Percentiles rank a stretch among this genome's conserved stretches.
Conservation (phyloP, 768 basidiomycete genomes). For the Podaxis sp. region DNA sequence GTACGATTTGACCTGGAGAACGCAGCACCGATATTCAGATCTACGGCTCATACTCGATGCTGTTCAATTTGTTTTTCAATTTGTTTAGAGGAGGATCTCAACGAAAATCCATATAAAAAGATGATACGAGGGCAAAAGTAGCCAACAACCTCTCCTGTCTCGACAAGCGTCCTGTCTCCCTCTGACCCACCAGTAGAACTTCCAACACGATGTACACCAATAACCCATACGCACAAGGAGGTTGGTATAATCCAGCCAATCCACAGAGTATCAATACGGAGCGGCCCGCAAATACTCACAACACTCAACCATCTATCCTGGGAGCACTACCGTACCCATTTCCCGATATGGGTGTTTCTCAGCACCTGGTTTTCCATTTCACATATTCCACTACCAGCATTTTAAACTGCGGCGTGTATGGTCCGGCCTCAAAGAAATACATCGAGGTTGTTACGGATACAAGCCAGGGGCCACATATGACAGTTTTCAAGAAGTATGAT, state of each 20-base stretch:
- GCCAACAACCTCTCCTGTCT: background rate
- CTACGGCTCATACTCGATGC: too few species aligned
- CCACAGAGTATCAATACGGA: conserved; percentile 16
- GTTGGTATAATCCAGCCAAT: conserved; percentile 17
- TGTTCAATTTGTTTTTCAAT: too few species aligned
- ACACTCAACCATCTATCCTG: conserved; percentile 14
- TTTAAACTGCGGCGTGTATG: conserved; percentile 42
- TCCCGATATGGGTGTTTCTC: background rate
- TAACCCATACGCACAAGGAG: conserved; percentile 17
- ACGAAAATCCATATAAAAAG: too few species aligned
- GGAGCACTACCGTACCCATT: conserved; percentile 18
- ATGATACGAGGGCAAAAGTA: too few species aligned
- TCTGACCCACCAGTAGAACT: background rate
- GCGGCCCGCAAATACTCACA: conserved; percentile 10
- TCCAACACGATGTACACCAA: conserved; percentile 16
- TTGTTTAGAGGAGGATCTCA: too few species aligned
- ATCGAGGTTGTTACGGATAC: conserved; percentile 39
- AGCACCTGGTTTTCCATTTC: conserved; percentile 40
- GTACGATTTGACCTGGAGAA: background rate
- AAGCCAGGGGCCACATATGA: conserved; percentile 20
- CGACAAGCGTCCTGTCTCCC: background rate
- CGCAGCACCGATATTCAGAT: background rate
- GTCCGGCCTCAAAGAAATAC: conserved; percentile 37
- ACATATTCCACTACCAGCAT: conserved; percentile 36
- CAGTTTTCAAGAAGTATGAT: conserved; percentile 21